Evolutionary conservation across 495 filamentous ascomycete species (phyloP), one percentile per base, ranked within the genome.

Genomic region (Daldinia grandis): DNA sequence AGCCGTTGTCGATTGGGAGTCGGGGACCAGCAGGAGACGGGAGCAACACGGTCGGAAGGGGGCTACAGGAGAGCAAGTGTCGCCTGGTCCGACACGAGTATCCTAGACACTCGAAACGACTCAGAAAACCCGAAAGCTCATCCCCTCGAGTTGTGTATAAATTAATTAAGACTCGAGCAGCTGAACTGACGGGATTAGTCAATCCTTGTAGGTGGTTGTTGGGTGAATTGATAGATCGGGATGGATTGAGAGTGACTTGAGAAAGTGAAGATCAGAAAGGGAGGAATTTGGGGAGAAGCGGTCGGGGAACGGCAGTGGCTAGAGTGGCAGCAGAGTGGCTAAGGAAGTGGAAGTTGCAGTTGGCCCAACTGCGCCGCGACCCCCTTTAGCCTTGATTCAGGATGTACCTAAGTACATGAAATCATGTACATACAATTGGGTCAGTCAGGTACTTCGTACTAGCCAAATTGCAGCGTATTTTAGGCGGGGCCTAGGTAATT

Each of bases 181-280:
- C 35, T 19, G 51, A 64, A 53, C 64, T 66, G 61, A 65, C 65
- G 61, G 65, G 50, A 49, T 69, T 53, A 60, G 65, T 68, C 70
- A 68, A 73, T 68, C 70, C 70, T 73, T 49, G 65, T 65, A 68
- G 64, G 33, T 61, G 38, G 33, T 68, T 65, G 65, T 63, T 68
- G 54, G 25, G 44, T 49, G 56, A 68, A 58, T 68, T 64, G 61
- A 65, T 62, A 55, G 65, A 54, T 47, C 35, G 69, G 59, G 65
- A 63, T 62, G 59, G 57, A 66, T 60, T 56, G 54, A 37, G 62
- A 55, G 53, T 51, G 47, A 67, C 53, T 33, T 56, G 51, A 71
- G 63, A 64, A 72, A 64, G 61, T 68, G 70, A 73, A 73, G 70
- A 73, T 73, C 65, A 73, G 70, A 55, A 73, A 73, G 62, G 62